Base-by-base conservation (phyloP, 768 basidiomycete species). In the Phlegmacium glaucopus region DNA sequence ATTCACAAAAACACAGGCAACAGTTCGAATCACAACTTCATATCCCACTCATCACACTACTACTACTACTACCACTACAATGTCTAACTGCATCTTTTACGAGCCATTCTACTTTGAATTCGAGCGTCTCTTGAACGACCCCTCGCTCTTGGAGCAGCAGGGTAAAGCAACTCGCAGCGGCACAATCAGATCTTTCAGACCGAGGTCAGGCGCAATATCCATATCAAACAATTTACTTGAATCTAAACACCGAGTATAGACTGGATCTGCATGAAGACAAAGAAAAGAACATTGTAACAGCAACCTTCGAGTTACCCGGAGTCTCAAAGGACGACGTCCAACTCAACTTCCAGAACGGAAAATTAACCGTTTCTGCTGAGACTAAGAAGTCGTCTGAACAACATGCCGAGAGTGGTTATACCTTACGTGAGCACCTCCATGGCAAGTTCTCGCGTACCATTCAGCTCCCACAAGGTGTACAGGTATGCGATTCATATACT, bases 251-350 rank as follows among this genome's bases (percentile, higher is more conserved):
- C 18, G 8, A 38, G 15, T 30, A 18, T 53, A 82, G 80, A 52
- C 75, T 82, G 72, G 77, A 82, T 51, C 60, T 82, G 4, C 74
- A 78, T 56, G 79, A 82, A 53, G 66, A 79, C 47, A 40, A 57
- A 3, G 68, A 74, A 17, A 64, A 60, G 29, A 78, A 78, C 52
- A 55, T 65, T 26, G 75, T 83, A 32, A 77, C 76, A 0, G 80
- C 80, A 28, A 62, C 70, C 7, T 80, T 84, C 54, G 82, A 83
- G 54, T 61, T 84, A 2, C 80, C 82, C 0, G 80, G 80, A 16
- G 12, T 84, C 32, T 65, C 64, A 47, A 73, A 76, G 16, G 75
- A 79, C 27, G 64, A 81, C 50, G 65, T 82, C 38, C 62, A 61
- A 37, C 72, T 84, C 50, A 79, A 82, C 48, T 56, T 80, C 9